phyloP scores from a whole-genome alignment of 495 filamentous ascomycete species.

The Trichoderma orchidacearum region DNA sequence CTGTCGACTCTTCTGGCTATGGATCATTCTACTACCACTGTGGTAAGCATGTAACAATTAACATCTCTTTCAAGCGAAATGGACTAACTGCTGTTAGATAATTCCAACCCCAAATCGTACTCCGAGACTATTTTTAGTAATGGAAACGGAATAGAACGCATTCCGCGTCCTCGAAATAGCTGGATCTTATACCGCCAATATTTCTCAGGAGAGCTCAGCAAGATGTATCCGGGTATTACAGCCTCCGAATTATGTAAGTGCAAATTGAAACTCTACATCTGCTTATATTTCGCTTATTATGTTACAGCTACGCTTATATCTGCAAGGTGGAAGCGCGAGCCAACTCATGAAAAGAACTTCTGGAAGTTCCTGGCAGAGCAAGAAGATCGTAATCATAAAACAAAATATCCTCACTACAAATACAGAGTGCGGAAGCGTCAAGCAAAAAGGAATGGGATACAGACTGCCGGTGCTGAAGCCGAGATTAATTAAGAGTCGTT shows the following conservation, averaged over 20 bases:
- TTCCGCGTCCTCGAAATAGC: slow-evolving; percentile 13
- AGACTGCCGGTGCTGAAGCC: not conserved
- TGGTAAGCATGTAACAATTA: not conserved
- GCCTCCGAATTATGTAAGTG: not conserved
- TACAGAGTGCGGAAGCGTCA: not conserved
- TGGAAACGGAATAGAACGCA: not conserved
- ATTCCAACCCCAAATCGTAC: not conserved
- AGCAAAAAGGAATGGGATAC: not conserved
- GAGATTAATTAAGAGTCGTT: not conserved
- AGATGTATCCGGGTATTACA: slow-evolving; percentile 8
- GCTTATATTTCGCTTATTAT: not conserved
- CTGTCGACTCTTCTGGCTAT: not conserved
- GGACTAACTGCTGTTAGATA: not conserved
- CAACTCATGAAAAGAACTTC: not conserved
- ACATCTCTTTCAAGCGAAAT: not conserved
- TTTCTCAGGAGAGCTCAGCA: slow-evolving; percentile 4
- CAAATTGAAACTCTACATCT: too few species aligned
- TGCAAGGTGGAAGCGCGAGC: not conserved
- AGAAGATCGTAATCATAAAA: not conserved
- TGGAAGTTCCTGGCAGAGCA: not conserved
- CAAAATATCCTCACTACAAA: slow-evolving; percentile 1
- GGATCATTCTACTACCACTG: not conserved
- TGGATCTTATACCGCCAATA: slow-evolving; percentile 13
- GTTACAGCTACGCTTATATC: not conserved
- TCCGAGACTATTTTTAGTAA: not conserved